phyloP scores from a whole-genome alignment of 2,329 filamentous ascomycete genomes.

The Colletotrichum spinosum region DNA sequence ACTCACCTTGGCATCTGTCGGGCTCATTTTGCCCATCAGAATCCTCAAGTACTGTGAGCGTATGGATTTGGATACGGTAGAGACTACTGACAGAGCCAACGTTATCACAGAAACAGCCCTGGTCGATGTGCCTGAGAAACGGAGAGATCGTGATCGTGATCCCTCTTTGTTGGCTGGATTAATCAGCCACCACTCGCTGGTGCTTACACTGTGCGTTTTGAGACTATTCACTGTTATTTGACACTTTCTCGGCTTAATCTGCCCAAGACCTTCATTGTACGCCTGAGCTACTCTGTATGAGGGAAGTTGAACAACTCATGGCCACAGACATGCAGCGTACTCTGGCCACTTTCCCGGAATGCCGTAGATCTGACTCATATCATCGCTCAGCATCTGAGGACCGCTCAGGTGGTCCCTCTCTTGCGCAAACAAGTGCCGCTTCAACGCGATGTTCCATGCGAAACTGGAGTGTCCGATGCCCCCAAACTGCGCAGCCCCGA shows the following conservation, averaged over 20 bases:
- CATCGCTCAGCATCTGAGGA: slow-evolving; percentile 19
- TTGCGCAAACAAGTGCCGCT: slow-evolving; percentile 40
- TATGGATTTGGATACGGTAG: not conserved
- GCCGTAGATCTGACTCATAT: slow-evolving; percentile 17
- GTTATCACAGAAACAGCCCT: not conserved
- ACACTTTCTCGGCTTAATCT: too few species aligned
- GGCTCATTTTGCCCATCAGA: not conserved
- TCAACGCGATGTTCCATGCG: slow-evolving; percentile 47
- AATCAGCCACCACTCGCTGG: not conserved
- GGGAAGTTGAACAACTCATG: not conserved
- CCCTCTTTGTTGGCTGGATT: not conserved
- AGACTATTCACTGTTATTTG: too few species aligned
- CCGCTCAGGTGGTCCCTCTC: not conserved
- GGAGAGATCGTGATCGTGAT: not conserved
- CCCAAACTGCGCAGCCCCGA: slow-evolving; percentile 47
- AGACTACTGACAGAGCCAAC: not conserved
- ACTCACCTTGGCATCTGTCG: not conserved
- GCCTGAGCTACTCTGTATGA: not conserved
- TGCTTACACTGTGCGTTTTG: not conserved
- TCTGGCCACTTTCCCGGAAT: slow-evolving; percentile 21
- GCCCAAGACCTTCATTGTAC: not conserved
- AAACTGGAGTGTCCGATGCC: slow-evolving; percentile 48
- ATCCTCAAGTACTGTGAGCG: not conserved
- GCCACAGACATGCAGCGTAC: slow-evolving; percentile 24
- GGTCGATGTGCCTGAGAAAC: not conserved